Base-by-base conservation (phyloP, 2,329 filamentous ascomycete genomes). In the Periconia sp. region DNA sequence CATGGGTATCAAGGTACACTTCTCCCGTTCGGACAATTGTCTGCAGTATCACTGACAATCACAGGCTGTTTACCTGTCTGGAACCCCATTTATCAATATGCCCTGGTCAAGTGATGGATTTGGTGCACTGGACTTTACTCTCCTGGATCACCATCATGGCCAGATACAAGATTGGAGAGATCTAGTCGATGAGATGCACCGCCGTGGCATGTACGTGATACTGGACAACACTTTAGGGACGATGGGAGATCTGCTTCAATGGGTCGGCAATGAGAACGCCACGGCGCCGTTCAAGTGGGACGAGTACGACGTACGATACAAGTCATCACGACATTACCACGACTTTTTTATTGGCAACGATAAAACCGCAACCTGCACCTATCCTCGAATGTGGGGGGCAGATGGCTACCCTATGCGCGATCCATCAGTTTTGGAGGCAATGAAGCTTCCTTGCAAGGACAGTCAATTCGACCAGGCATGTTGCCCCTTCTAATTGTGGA, bases 181-280 rank as follows among this genome's bases (percentile, higher is more conserved):
- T 44, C 79, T 80, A 2, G 81, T 88, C 49, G 73, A 79, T 9
- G 83, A 83, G 45, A 84, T 88, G n/a, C 85, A 88, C 61, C 69
- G 71, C 2, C 77, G 82, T 30, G 81, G 78, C 49, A 88, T 88
- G 84, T 87, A 86, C 72, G 83, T 88, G 41, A 74, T 88, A 31
- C 70, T 88, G 54, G 85, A 88, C 65, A 87, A 87, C 63, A 88
- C 85, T 1, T 79, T 88, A 66, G 80, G 82, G 44, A 88, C 85
- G 5, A 79, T 88, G 80, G 81, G 82, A 47, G 84, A 88, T 60
- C 74, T 88, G 48, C 79, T 88, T 55, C 83, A 82, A 6, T 88
- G 87, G 66, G 73, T 86, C 50, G 84, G 83, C 1, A 83, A 80
- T 59, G 72, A 84, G 56, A 88, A 88, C 63, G 71, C 67, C 2